Evolutionary conservation across 257 asterid species (phyloP).

Genomic region (Avicennia marina): DNA sequence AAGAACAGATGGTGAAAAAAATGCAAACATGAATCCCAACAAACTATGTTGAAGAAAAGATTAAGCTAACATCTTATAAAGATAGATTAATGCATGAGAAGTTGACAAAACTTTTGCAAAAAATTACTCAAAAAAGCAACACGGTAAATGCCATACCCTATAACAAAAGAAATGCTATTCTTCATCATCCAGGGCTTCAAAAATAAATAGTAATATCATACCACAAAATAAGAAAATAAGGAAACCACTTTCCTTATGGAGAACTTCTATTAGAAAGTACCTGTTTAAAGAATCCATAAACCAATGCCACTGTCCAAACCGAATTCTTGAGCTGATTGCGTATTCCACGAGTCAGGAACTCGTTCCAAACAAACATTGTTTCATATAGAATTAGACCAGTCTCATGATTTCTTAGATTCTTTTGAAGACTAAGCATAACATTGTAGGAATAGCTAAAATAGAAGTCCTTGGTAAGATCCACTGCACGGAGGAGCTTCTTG

Average conservation of each 20-base stretch:
- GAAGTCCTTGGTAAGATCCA: constrained; percentile 99
- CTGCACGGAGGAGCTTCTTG: constrained; percentile 82
- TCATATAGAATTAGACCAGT: constrained; percentile 59
- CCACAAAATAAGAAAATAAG: no score
- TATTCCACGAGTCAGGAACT: constrained; percentile 80
- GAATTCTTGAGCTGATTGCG: constrained; percentile 78
- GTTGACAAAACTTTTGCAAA: not conserved
- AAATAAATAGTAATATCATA: no score
- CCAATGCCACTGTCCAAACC: constrained; percentile 87
- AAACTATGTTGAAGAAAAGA: not conserved
- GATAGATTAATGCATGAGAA: not conserved
- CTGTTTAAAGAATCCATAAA: constrained; percentile 93
- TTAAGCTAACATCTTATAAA: not conserved
- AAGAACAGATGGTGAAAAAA: not conserved
- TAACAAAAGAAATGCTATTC: not conserved
- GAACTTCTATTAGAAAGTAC: no score
- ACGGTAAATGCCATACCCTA: no score
- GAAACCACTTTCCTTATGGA: no score
- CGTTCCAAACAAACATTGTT: constrained; percentile 98
- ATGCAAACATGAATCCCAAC: not conserved
- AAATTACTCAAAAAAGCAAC: no score
- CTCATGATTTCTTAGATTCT: constrained; percentile 66
- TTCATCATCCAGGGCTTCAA: no score
- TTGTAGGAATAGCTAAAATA: constrained; percentile 93
- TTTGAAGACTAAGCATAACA: constrained; percentile 89